Evolutionary conservation across 192 early-diverging fungal species (phyloP).

Genomic region (Podila minutissima): DNA sequence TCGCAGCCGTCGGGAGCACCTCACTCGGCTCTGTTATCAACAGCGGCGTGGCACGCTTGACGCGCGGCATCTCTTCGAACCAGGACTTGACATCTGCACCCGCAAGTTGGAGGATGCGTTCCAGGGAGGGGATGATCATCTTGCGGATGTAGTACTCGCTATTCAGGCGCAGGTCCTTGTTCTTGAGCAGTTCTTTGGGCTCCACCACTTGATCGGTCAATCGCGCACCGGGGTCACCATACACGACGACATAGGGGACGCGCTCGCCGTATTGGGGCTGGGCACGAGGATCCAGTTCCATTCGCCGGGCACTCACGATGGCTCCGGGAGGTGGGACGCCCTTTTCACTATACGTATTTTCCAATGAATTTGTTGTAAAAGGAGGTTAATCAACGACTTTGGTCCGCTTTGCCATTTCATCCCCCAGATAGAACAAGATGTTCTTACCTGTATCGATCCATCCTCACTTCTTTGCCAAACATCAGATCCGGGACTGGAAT

Average conservation of each 20-base stretch:
- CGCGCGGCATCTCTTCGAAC: conserved; percentile 80
- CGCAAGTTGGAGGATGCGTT: conserved; percentile 80
- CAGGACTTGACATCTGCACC: conserved; percentile 80
- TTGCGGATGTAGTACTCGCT: conserved; percentile 87
- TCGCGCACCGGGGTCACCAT: conserved; percentile 70
- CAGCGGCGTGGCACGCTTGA: conserved; percentile 56
- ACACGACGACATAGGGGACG: conserved; percentile 88
- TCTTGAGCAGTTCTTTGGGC: conserved; percentile 70
- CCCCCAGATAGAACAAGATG: neutral
- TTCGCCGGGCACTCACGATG: conserved; percentile 70
- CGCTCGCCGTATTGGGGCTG: conserved; percentile 91
- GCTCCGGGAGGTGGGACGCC: conserved; percentile 78
- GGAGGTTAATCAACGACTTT: neutral
- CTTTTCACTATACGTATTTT: conserved; percentile 36
- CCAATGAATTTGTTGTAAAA: neutral
- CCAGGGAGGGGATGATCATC: conserved; percentile 84
- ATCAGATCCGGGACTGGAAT: conserved; percentile 83
- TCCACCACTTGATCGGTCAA: conserved; percentile 78
- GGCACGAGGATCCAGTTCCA: conserved; percentile 74
- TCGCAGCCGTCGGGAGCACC: conserved; percentile 8
- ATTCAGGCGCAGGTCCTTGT: conserved; percentile 75
- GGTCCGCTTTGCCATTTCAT: neutral
- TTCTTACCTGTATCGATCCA: conserved; percentile 78
- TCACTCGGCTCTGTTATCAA: conserved; percentile 11
- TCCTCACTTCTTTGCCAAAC: conserved; percentile 88